Percentiles rank a stretch among this genome's conserved stretches.
Evolutionary conservation across 768 basidiomycete genomes (phyloP).

Genomic region (Fibroporia radiculosa): DNA sequence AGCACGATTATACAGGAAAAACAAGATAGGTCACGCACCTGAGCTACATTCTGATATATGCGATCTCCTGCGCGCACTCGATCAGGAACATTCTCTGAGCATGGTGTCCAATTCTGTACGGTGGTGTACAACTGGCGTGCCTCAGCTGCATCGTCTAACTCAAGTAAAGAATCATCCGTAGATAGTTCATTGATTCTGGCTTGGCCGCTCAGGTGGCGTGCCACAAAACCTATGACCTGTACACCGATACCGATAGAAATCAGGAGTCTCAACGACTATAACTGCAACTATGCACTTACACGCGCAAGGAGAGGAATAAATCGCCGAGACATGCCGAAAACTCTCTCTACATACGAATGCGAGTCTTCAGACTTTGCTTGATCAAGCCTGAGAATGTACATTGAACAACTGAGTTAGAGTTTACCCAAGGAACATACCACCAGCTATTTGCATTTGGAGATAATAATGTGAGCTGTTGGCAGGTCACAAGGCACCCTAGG

Average conservation of each 20-base stretch:
- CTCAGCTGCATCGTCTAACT: slow-evolving; percentile 16
- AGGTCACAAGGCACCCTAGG: slow-evolving; percentile 29
- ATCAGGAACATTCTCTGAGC: slow-evolving; percentile 16
- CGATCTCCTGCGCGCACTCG: slow-evolving; percentile 27
- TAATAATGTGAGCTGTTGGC: slow-evolving; percentile 28
- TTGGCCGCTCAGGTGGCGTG: slow-evolving; percentile 11
- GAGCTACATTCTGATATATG: slow-evolving; percentile 27
- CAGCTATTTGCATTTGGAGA: slow-evolving; percentile 28
- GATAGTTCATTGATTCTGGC: not conserved
- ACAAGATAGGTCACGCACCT: slow-evolving; percentile 23
- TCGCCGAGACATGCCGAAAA: slow-evolving; percentile 32
- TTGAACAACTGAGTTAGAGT: slow-evolving; percentile 9
- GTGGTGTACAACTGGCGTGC: slow-evolving; percentile 19
- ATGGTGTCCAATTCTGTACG: slow-evolving; percentile 22
- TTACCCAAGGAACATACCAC: slow-evolving; percentile 27
- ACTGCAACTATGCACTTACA: slow-evolving; percentile 15
- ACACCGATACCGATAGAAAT: no score
- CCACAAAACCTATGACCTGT: slow-evolving; percentile 17
- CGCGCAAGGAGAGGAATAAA: slow-evolving; percentile 22
- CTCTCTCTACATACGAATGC: slow-evolving; percentile 35
- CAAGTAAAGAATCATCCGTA: slow-evolving; percentile 8
- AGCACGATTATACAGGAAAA: slow-evolving; percentile 9
- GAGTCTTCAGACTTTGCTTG: slow-evolving; percentile 23
- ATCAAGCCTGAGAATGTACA: slow-evolving; percentile 18
- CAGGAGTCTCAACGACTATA: slow-evolving; percentile 1